Conservation (phyloP, 1,284 basidiomycete species). For the Cutaneotrichosporon cutaneum region DNA sequence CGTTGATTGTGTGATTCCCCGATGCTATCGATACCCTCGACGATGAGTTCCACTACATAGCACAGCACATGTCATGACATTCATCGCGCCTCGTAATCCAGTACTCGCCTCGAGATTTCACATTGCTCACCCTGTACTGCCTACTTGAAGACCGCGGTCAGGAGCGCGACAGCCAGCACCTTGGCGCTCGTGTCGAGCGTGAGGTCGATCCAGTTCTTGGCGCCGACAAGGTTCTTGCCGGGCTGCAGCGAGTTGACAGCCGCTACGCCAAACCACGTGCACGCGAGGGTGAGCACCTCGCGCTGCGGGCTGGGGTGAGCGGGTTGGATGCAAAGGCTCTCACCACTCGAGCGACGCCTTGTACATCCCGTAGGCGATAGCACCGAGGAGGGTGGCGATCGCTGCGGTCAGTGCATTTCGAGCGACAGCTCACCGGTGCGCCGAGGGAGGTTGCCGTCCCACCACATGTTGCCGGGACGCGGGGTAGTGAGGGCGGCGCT, state of each 20-base stretch:
- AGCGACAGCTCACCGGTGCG: not conserved
- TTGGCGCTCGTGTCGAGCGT: slow-evolving; percentile 3
- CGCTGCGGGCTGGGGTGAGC: not conserved
- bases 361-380: not conserved
- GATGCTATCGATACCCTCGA: no score
- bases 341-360: not conserved
- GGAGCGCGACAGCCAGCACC: not conserved
- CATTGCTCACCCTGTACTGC: not conserved
- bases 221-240: not conserved
- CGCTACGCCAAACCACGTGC: slow-evolving; percentile 6
- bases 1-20: no score
- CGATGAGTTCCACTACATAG: no score
- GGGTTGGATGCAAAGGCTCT: not conserved
- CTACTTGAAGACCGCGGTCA: not conserved
- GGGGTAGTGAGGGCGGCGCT: no score
- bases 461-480: slow-evolving; percentile 6
- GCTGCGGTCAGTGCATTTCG: not conserved
- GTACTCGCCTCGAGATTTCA: not conserved
- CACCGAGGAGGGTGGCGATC: not conserved
- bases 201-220: slow-evolving; percentile 4
- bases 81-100: not conserved
- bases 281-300: not conserved
- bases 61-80: not conserved
- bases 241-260: not conserved
- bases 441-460: slow-evolving; percentile 4